Percentiles rank a stretch among this genome's conserved stretches.
Evolutionary conservation across 805 yeast species (phyloP).

Genomic region (Starmerella stigmatis): DNA sequence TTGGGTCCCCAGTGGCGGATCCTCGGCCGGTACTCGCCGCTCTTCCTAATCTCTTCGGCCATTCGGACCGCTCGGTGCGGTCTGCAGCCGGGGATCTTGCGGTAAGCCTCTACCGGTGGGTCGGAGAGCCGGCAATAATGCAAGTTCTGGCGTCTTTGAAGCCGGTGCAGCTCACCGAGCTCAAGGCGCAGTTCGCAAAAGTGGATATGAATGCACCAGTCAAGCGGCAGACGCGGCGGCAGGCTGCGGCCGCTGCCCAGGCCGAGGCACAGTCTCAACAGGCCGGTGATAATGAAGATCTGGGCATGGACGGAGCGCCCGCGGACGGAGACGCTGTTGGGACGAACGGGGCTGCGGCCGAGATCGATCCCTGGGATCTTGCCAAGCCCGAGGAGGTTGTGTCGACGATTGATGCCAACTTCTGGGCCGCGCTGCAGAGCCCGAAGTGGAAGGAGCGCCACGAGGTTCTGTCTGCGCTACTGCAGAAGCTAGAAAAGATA

Average conservation of each 20-base stretch:
- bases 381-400: constrained; percentile 61
- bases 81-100: constrained; percentile 61
- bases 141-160: constrained; percentile 56
- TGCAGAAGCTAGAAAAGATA: constrained; percentile 28
- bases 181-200: constrained; percentile 55
- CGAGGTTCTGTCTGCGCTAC: constrained; percentile 60
- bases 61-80: constrained; percentile 80
- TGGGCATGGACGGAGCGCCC: not conserved
- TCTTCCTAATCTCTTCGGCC: constrained; percentile 63
- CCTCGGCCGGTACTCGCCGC: constrained; percentile 48
- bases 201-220: constrained; percentile 26
- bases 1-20: constrained; percentile 53
- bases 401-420: constrained; percentile 53
- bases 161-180: constrained; percentile 84
- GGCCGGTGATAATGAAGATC: constrained; percentile 1
- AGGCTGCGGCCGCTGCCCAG: constrained; percentile 2
- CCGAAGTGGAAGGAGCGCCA: constrained; percentile 87
- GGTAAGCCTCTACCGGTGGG: constrained; percentile 61
- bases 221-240: constrained; percentile 16
- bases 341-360: constrained; percentile 40
- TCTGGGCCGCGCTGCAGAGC: constrained; percentile 45
- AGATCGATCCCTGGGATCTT: constrained; percentile 48
- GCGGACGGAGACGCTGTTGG: constrained; percentile 10
- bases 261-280: not conserved
- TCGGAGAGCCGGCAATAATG: constrained; percentile 52